These are phyloP conservation scores for Ganoderma resinaceum DNA, from an alignment of 1,284 basidiomycete genomes.

Conservation along the genomic window DNA sequence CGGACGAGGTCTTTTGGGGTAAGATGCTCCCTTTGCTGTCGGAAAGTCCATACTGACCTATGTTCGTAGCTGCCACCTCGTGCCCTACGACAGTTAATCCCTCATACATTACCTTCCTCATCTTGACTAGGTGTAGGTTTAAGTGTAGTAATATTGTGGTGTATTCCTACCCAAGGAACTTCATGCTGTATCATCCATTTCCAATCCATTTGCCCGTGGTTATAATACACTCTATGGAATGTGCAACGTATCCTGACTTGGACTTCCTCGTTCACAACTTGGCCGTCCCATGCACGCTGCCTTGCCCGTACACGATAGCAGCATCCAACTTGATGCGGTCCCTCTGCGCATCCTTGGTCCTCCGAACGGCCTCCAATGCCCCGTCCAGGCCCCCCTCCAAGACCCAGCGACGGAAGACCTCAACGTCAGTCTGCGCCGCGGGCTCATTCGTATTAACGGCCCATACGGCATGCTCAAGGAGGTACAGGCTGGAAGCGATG, in stretches of 20 bases:
- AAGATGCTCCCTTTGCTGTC: conserved; percentile 35
- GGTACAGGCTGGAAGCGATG: conserved; percentile 55
- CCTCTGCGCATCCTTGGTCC: conserved; percentile 37
- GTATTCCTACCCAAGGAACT: neutral
- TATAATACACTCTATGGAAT: neutral
- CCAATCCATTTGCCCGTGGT: neutral
- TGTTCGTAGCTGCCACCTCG: conserved; percentile 71
- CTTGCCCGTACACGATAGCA: conserved; percentile 40
- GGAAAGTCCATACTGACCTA: neutral
- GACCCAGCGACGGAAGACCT: conserved; percentile 66
- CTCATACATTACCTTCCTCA: too few relatives aligned
- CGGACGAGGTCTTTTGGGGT: conserved; percentile 86
- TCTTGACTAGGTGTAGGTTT: neutral
- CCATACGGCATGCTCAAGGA: conserved; percentile 75
- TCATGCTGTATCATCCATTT: neutral
- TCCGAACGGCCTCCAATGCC: conserved; percentile 50
- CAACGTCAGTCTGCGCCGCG: conserved; percentile 50
- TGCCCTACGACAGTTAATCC: conserved; percentile 51
- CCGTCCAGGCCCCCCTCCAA: conserved; percentile 54
- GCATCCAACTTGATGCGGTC: conserved; percentile 46
- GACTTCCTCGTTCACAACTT: conserved; percentile 15
- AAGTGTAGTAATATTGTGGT: neutral
- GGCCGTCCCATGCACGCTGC: neutral
- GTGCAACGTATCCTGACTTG: neutral
- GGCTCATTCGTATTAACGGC: conserved; percentile 45